phyloP scores from a whole-genome alignment of 2,329 filamentous ascomycete genomes.

The Clarireedia homoeocarpa region DNA sequence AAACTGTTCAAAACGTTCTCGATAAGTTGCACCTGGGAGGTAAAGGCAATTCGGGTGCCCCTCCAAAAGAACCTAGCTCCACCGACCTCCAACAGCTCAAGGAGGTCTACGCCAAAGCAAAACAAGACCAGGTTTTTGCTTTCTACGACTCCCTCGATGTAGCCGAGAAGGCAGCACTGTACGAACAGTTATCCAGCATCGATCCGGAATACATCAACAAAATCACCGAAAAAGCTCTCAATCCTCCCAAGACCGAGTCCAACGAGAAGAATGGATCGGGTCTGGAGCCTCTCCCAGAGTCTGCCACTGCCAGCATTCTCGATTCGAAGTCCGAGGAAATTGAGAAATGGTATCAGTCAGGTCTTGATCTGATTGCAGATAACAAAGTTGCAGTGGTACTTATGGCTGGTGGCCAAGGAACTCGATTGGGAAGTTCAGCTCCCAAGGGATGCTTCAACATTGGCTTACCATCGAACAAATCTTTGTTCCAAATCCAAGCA shows the following conservation, averaged over 20 bases:
- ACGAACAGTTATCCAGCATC: constrained; percentile 72
- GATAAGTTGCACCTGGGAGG: constrained; percentile 36
- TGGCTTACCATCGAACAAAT: constrained; percentile 84
- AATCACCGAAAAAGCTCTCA: constrained; percentile 73
- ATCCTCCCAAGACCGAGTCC: constrained; percentile 56
- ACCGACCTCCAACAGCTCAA: constrained; percentile 45
- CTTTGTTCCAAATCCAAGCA: constrained; percentile 94
- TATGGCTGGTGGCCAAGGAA: constrained; percentile 96
- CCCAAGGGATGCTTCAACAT: constrained; percentile 99
- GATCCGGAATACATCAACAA: constrained; percentile 83
- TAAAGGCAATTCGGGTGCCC: constrained; percentile 21
- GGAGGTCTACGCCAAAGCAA: constrained; percentile 64
- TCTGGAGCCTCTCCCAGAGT: constrained; percentile 82
- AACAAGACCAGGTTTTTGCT: constrained; percentile 75
- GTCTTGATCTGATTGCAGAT: constrained; percentile 56
- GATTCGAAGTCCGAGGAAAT: constrained; percentile 76
- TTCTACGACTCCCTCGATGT: constrained; percentile 76
- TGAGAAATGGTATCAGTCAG: constrained; percentile 72
- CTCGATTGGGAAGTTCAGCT: constrained; percentile 84
- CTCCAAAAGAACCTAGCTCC: constrained; percentile 30
- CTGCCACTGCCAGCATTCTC: constrained; percentile 81
- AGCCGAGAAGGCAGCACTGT: constrained; percentile 69
- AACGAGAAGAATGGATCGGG: constrained; percentile 23
- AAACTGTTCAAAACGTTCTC: constrained; percentile 38
- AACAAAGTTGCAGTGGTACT: constrained; percentile 79